phyloP scores from a whole-genome alignment of 2,329 filamentous ascomycete species.

The Colletotrichum sp. region DNA sequence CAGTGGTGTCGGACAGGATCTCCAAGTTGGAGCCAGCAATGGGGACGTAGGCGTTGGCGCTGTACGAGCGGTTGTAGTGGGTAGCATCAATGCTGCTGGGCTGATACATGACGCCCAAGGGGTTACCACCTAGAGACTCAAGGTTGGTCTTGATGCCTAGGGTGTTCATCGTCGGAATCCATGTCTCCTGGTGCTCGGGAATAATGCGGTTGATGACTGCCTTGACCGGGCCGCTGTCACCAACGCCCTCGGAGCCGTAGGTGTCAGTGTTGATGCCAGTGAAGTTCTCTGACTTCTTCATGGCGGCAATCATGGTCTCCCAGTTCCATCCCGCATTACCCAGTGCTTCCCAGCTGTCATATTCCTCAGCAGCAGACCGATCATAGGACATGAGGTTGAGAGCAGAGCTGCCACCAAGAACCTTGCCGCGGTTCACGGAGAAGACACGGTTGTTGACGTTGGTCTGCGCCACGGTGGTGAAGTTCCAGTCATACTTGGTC shows the following conservation, averaged over 20 bases:
- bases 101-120: constrained; percentile 54
- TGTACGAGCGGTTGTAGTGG: constrained; percentile 54
- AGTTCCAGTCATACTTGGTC: constrained; percentile 39
- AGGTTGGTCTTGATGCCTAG: constrained; percentile 46
- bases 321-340: constrained; percentile 41
- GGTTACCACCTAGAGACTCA: constrained; percentile 53
- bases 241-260: constrained; percentile 23
- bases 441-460: constrained; percentile 41
- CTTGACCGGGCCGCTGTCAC: constrained; percentile 28
- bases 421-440: constrained; percentile 44
- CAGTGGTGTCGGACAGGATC: constrained; percentile 38
- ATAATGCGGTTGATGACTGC: constrained; percentile 44
- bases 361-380: constrained; percentile 32
- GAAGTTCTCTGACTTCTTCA: constrained; percentile 33
- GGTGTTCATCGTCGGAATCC: constrained; percentile 48
- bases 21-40: constrained; percentile 46
- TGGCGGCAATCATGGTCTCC: constrained; percentile 37
- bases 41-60: constrained; percentile 46
- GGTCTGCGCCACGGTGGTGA: constrained; percentile 43
- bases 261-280: constrained; percentile 25
- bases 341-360: constrained; percentile 37
- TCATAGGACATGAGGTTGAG: constrained; percentile 48
- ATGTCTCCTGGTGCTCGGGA: constrained; percentile 46
- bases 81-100: constrained; percentile 52
- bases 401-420: constrained; percentile 50